Conservation (phyloP, 2,329 filamentous ascomycete species). For the Emydomyces testavorans region DNA sequence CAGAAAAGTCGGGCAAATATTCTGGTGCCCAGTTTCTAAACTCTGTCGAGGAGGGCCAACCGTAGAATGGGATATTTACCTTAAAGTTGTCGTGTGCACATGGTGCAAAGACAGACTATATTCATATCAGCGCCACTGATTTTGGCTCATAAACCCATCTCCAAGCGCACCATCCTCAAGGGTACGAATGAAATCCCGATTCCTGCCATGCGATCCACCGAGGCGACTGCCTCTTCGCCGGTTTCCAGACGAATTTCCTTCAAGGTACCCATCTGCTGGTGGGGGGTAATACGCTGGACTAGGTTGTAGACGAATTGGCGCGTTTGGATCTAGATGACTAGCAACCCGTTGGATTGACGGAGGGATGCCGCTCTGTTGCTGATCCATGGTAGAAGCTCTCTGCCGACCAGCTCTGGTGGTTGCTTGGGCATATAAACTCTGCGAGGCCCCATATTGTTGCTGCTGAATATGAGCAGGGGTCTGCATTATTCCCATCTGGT, state of each 20-base stretch:
- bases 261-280: constrained; percentile 67
- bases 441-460: constrained; percentile 61
- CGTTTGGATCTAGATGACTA: constrained; percentile 86
- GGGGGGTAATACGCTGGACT: constrained; percentile 96
- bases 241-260: constrained; percentile 49
- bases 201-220: constrained; percentile 30
- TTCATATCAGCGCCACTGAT: constrained; percentile 52
- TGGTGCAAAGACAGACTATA: neutral
- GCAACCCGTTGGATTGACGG: constrained; percentile 87
- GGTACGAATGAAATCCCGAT: constrained; percentile 86
- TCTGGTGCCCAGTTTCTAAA: neutral
- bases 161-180: constrained; percentile 89
- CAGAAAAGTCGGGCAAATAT: neutral
- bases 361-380: constrained; percentile 84
- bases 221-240: constrained; percentile 66
- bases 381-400: constrained; percentile 91
- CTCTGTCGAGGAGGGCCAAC: neutral
- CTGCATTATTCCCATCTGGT: constrained; percentile 58
- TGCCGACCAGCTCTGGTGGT: constrained; percentile 69
- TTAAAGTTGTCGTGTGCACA: neutral
- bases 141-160: constrained; percentile 70
- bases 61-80: neutral
- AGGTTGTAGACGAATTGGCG: constrained; percentile 85
- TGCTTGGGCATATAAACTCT: constrained; percentile 62
- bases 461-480: constrained; percentile 52